phyloP scores from a whole-genome alignment of 2,329 filamentous ascomycete genomes.

The Rhinocladiella similis region DNA sequence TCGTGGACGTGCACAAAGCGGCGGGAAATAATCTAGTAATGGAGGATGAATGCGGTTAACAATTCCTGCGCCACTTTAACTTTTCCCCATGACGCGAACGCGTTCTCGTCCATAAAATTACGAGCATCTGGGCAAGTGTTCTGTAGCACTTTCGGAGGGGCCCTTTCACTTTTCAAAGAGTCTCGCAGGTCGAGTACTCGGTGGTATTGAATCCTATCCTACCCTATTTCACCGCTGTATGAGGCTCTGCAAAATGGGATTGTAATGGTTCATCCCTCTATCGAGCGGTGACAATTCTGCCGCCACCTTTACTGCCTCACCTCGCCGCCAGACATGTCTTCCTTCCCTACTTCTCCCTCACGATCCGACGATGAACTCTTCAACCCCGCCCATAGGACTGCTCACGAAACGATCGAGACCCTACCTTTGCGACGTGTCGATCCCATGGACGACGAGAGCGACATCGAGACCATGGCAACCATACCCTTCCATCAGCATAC shows the following conservation, averaged over 20 bases:
- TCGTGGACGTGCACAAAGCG: no score
- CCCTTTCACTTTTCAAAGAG: no score
- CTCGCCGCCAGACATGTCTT: constrained; percentile 8
- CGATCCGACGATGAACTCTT: constrained; percentile 29
- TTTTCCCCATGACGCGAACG: no score
- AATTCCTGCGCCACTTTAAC: no score
- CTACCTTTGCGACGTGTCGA: constrained; percentile 20
- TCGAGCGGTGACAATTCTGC: not conserved
- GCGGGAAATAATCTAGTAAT: no score
- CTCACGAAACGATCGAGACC: constrained; percentile 25
- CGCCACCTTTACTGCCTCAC: not conserved
- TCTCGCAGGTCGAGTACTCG: constrained; percentile 23
- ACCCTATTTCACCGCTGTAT: constrained; percentile 33
- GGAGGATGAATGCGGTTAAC: no score
- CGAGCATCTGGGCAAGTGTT: no score
- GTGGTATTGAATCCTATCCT: constrained; percentile 35
- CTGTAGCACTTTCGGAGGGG: no score
- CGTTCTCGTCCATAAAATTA: no score
- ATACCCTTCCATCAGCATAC: constrained; percentile 39
- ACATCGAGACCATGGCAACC: constrained; percentile 52
- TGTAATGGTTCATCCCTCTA: not conserved
- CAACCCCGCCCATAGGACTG: constrained; percentile 11
- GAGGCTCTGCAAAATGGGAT: constrained; percentile 25
- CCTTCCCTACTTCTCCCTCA: constrained; percentile 10
- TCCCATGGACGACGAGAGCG: constrained; percentile 21